These are phyloP conservation scores for Ampelomyces quisqualis DNA, from an alignment of 2,329 filamentous ascomycete species.

Conservation along the genomic window DNA sequence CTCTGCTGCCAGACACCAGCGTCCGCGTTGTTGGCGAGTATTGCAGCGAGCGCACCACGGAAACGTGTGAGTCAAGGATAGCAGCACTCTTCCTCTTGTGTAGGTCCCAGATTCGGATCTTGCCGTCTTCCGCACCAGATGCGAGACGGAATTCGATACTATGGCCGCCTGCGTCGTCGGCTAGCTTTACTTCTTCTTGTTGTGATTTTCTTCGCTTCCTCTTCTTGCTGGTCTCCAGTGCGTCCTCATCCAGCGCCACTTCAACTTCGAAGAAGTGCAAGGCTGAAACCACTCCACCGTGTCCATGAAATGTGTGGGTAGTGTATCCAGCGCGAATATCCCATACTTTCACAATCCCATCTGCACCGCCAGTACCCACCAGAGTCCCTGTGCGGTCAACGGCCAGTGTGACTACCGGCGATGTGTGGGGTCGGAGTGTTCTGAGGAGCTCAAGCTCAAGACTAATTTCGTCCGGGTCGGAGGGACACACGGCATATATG, in stretches of 20 bases:
- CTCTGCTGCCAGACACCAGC: conserved; percentile 80
- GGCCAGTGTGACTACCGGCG: conserved; percentile 82
- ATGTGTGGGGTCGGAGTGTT: conserved; percentile 84
- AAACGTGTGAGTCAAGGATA: conserved; percentile 86
- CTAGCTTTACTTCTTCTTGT: conserved; percentile 43
- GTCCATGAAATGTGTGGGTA: conserved; percentile 93
- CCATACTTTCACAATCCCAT: conserved; percentile 95
- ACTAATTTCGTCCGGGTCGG: conserved; percentile 61
- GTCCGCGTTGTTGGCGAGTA: conserved; percentile 74
- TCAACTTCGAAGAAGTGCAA: conserved; percentile 85
- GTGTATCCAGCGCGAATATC: conserved; percentile 87
- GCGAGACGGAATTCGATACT: conserved; percentile 73
- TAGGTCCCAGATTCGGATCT: conserved; percentile 87
- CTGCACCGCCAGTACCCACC: conserved; percentile 87
- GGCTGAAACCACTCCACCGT: conserved; percentile 87
- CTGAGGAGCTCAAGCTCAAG: conserved; percentile 63
- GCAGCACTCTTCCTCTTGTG: conserved; percentile 77
- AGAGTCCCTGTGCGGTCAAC: conserved; percentile 86
- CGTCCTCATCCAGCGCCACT: conserved; percentile 50
- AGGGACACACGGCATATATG: conserved; percentile 72
- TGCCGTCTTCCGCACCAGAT: conserved; percentile 91
- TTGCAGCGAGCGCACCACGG: conserved; percentile 84
- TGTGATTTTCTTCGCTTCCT: conserved; percentile 47
- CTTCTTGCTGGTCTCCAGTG: conserved; percentile 38
- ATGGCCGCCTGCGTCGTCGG: conserved; percentile 45